Percentiles rank a stretch among this genome's conserved stretches.
Conservation (phyloP, 257 asterid species). For the Rauvolfia tetraphylla region DNA sequence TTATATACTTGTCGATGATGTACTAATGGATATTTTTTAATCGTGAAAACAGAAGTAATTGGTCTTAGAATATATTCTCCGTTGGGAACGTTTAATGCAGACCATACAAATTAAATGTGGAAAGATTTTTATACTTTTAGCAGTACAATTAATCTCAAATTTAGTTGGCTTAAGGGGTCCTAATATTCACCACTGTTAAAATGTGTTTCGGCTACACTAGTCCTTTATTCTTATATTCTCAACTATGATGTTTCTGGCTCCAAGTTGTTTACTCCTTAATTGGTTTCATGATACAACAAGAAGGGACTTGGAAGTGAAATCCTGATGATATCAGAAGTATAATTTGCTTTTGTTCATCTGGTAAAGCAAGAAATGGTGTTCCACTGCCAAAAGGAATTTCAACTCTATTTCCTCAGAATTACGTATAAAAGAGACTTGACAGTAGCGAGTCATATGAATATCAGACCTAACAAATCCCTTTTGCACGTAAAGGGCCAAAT, state of each 20-base stretch:
- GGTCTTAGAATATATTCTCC: conserved; percentile 12
- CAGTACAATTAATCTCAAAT: not conserved
- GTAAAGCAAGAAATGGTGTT: not conserved
- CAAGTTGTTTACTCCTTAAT: not conserved
- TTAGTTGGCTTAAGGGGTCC: not conserved
- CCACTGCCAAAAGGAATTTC: not conserved
- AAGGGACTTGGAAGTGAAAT: not conserved
- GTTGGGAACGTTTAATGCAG: not conserved
- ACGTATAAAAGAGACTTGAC: not conserved
- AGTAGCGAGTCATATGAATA: no score
- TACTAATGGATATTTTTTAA: conserved; percentile 3
- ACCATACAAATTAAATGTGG: not conserved
- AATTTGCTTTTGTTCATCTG: not conserved
- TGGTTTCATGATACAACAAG: not conserved
- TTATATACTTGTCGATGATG: conserved; percentile 31
- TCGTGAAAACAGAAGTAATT: not conserved
- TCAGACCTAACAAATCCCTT: not conserved
- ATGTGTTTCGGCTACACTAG: not conserved
- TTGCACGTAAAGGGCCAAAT: not conserved
- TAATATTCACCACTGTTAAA: not conserved
- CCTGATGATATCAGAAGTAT: not conserved
- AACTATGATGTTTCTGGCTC: not conserved
- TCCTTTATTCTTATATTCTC: conserved; percentile 2
- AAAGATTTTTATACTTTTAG: not conserved
- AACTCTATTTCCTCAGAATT: not conserved